phyloP scores from a whole-genome alignment of 139 green algal genomes.

The Volvox reticuliferus region DNA sequence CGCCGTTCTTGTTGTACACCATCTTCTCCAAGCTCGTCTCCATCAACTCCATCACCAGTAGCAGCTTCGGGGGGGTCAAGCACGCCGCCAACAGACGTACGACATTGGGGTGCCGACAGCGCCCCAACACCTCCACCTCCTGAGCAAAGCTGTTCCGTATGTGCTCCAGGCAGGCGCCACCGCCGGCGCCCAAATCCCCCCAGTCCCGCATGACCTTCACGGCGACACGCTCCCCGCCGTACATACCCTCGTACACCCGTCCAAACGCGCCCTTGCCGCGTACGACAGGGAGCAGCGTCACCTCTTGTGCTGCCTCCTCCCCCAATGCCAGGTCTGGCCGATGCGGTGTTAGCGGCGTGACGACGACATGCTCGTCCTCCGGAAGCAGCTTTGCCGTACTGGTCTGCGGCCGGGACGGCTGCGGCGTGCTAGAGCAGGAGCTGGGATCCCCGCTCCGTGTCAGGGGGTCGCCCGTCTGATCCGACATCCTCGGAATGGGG shows the following conservation, averaged over 20 bases:
- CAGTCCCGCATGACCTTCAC: conserved; percentile 36
- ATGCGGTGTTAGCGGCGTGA: conserved; percentile 8
- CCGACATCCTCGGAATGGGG: neutral
- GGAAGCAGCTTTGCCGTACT: neutral
- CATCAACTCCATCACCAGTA: conserved; percentile 43
- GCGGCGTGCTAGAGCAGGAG: neutral
- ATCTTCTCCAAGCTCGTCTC: conserved; percentile 38
- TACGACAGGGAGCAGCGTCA: conserved; percentile 7
- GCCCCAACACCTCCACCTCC: conserved; percentile 38
- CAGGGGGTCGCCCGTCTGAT: neutral
- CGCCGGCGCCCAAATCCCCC: neutral
- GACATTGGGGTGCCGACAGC: conserved; percentile 36
- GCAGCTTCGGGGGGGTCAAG: neutral
- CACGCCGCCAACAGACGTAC: conserved; percentile 29
- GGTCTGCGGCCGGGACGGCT: neutral
- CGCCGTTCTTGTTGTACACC: conserved; percentile 3
- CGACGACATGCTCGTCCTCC: conserved; percentile 39
- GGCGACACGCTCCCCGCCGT: conserved; percentile 16
- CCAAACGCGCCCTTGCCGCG: conserved; percentile 19
- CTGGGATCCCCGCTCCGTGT: neutral
- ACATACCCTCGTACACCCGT: conserved; percentile 31
- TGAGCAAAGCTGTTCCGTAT: neutral
- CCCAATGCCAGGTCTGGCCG: conserved; percentile 23
- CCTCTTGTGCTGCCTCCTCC: conserved; percentile 20
- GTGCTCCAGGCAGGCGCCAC: neutral